Conservation (phyloP, 2,329 filamentous ascomycete species). For the Fusarium sacchari region DNA sequence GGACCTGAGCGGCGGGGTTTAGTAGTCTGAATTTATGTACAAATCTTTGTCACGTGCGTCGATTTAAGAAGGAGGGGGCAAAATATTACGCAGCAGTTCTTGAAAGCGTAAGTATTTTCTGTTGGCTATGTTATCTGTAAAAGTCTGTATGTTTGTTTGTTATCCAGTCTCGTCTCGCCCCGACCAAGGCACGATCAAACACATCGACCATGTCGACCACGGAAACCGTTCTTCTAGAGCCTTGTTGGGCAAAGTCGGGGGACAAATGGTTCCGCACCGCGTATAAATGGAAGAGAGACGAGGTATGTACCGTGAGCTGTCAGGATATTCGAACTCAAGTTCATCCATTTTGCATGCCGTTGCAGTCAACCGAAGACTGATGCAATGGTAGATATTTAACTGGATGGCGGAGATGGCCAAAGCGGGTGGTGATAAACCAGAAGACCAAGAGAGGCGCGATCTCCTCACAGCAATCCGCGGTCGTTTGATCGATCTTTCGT, state of each 20-base stretch:
- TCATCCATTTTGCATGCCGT: background rate
- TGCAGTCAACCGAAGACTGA: fast-evolving
- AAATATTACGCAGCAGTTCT: background rate
- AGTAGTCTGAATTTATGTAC: background rate
- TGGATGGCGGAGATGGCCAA: background rate
- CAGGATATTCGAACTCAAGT: background rate
- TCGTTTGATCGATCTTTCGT: background rate
- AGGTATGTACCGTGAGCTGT: background rate
- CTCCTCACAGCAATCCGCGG: background rate
- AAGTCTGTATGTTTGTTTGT: fast-evolving
- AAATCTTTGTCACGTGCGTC: background rate
- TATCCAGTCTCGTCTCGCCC: fast-evolving
- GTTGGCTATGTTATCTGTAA: background rate
- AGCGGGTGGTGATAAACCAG: background rate
- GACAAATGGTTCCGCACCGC: background rate
- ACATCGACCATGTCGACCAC: fast-evolving
- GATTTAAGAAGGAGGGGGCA: background rate
- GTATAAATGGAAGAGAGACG: background rate
- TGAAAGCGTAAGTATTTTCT: background rate
- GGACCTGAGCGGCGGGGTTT: fast-evolving
- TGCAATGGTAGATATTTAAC: fast-evolving
- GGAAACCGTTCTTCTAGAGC: background rate
- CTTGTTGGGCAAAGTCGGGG: background rate
- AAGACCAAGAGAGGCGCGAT: background rate
- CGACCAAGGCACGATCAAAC: background rate